phyloP scores from a whole-genome alignment of 495 filamentous ascomycete genomes.

The Durotheca rogersii region DNA sequence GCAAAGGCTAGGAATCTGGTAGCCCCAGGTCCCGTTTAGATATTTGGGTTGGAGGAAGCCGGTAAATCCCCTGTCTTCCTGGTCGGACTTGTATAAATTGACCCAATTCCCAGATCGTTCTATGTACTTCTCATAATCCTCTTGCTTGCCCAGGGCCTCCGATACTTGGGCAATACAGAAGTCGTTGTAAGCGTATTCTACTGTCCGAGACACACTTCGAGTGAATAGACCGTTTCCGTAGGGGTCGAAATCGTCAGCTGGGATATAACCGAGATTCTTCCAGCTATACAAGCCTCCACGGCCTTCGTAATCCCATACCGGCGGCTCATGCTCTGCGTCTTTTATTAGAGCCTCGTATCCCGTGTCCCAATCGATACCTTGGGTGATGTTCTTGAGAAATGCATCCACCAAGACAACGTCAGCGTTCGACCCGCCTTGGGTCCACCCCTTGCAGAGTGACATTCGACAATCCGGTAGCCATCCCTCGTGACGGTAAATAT shows the following conservation, averaged over 20 bases:
- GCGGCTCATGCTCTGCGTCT: conserved; percentile 67
- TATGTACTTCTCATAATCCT: conserved; percentile 59
- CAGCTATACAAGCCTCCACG: conserved; percentile 63
- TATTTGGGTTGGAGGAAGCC: conserved; percentile 67
- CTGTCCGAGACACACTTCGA: conserved; percentile 64
- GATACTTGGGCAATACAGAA: conserved; percentile 66
- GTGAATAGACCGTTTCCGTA: conserved; percentile 63
- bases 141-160: conserved; percentile 51
- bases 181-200: conserved; percentile 73
- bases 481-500: conserved; percentile 66
- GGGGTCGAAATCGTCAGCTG: conserved; percentile 61
- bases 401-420: conserved; percentile 66
- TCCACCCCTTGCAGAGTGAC: conserved; percentile 63
- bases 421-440: conserved; percentile 72
- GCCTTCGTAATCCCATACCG: conserved; percentile 66
- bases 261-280: conserved; percentile 65
- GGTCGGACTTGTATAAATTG: conserved; percentile 61
- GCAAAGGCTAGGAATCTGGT: conserved; percentile 59
- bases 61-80: conserved; percentile 59
- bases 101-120: conserved; percentile 60
- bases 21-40: conserved; percentile 61
- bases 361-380: conserved; percentile 61
- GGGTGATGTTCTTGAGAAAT: conserved; percentile 62
- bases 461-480: conserved; percentile 66
- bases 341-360: conserved; percentile 67